Base-by-base conservation (phyloP, 2,329 filamentous ascomycete species). In the Pseudocercospora eumusae region DNA sequence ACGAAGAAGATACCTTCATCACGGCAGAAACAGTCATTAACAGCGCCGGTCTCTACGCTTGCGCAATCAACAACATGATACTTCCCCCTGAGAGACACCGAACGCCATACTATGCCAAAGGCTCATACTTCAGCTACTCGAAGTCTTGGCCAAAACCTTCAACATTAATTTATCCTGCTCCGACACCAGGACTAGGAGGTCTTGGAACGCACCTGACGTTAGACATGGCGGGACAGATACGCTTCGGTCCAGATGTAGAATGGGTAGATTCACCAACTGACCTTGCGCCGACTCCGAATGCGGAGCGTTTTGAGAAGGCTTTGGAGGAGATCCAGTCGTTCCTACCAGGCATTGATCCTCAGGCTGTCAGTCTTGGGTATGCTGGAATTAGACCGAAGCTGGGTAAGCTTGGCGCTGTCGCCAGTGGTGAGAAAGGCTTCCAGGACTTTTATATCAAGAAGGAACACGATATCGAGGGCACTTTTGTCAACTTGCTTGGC, bases 211-310 rank as follows among this genome's bases (percentile, higher is more conserved):
- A 99, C 76, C 81, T 99, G 18, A 99, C 95, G 0, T 84, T 98
- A 61, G 95, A 99, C 75, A 83, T 98, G 78, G 84, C 81, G 0
- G 93, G 93, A 0, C 86, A 91, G 0, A 83, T 98, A 47, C 88
- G 92, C 40, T 99, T 99, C 75, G 95, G 95, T 0, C 95, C 95
- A 0, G 95, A 99, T 73, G 90, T 97, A 13, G 92, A 98, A 75
- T 98, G 95, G 95, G 88, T 96, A 0, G 84, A 88, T 54, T 79
- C 82, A 0, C 86, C 92, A 0, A 77, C 78, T 8, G 86, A 96
- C 70, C 81, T 96, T n/a, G 66, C 70, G 5, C 74, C 74, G 1
- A 80, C 81, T 1, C 88, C 90, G 15, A 91, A 86, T 67, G 78
- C 81, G 1, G 80, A 80, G 21, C 82, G 90, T 11, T 79, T 96